phyloP scores from a whole-genome alignment of 768 basidiomycete genomes.

The Termitomyces eurrhizus region DNA sequence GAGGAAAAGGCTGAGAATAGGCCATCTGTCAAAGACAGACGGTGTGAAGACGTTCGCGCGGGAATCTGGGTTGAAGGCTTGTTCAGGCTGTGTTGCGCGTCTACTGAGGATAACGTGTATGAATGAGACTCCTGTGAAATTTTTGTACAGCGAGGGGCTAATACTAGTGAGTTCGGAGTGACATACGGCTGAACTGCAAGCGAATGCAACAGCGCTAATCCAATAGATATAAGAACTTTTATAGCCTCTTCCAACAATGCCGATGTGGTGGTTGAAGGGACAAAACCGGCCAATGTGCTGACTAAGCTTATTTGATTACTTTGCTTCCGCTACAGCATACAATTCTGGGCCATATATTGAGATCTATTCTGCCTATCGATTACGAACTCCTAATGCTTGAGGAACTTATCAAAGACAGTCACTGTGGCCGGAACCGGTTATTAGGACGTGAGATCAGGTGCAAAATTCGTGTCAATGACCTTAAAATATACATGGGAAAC shows the following conservation, averaged over 20 bases:
- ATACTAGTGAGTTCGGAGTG: slow-evolving; percentile 11
- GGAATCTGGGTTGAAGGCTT: slow-evolving; percentile 10
- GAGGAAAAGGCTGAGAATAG: slow-evolving; percentile 77
- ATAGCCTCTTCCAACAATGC: slow-evolving; percentile 6
- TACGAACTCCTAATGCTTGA: too few species aligned
- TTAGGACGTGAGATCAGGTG: too few species aligned
- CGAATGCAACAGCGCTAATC: slow-evolving; percentile 5
- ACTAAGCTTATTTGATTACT: not conserved
- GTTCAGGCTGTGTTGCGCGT: slow-evolving; percentile 4
- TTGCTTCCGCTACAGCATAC: not conserved
- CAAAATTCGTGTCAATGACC: too few species aligned
- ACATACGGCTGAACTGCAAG: slow-evolving; percentile 15
- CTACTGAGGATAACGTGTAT: not conserved
- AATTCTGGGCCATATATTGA: too few species aligned
- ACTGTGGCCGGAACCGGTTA: too few species aligned
- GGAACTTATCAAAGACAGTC: too few species aligned
- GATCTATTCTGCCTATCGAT: too few species aligned
- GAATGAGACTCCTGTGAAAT: slow-evolving; percentile 14
- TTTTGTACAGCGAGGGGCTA: slow-evolving; percentile 11
- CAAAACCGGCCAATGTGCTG: slow-evolving; percentile 4
- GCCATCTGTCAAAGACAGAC: slow-evolving; percentile 45
- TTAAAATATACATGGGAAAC: too few species aligned
- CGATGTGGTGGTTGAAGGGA: slow-evolving; percentile 11
- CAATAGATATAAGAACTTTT: not conserved
- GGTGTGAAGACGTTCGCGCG: slow-evolving; percentile 21